Percentiles rank a stretch among this genome's conserved stretches.
Evolutionary conservation across 2,329 filamentous ascomycete genomes (phyloP).

Genomic region (Cytospora paraplurivora): DNA sequence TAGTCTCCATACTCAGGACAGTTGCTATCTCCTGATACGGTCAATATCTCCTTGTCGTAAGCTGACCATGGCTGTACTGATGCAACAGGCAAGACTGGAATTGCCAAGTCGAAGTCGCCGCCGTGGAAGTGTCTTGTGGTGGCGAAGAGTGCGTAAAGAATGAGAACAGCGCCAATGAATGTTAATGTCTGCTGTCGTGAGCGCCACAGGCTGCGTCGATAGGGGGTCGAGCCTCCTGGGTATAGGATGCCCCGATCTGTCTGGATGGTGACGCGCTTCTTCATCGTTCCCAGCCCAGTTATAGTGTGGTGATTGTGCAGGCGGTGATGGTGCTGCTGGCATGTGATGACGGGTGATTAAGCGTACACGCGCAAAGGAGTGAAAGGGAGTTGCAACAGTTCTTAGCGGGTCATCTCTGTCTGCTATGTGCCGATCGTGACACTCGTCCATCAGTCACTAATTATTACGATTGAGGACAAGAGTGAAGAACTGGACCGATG

Average conservation of each 20-base stretch:
- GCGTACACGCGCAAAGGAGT: not conserved
- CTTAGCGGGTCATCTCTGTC: too few relatives aligned
- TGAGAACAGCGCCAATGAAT: conserved; percentile 19
- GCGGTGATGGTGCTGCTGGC: not conserved
- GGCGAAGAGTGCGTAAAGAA: conserved; percentile 25
- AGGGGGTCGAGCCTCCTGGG: conserved; percentile 24
- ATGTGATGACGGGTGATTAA: not conserved
- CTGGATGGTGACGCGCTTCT: conserved; percentile 29
- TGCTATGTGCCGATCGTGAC: too few relatives aligned
- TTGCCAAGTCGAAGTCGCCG: conserved; percentile 8
- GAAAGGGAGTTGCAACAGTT: not conserved
- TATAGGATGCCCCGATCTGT: conserved; percentile 28
- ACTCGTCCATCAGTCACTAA: too few relatives aligned
- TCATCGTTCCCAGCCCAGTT: not conserved
- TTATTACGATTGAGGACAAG: too few relatives aligned
- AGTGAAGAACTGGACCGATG: too few relatives aligned
- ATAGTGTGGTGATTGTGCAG: not conserved
- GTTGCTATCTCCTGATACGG: conserved; percentile 20
- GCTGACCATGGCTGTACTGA: not conserved
- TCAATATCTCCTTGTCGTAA: conserved; percentile 12
- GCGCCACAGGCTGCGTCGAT: conserved; percentile 24
- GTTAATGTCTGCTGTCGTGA: conserved; percentile 25
- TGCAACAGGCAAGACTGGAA: not conserved
- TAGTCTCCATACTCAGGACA: conserved; percentile 39
- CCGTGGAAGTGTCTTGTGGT: conserved; percentile 21